These are phyloP conservation scores for Inonotus obliquus DNA, from an alignment of 1,284 basidiomycete species.

Conservation along the genomic window DNA sequence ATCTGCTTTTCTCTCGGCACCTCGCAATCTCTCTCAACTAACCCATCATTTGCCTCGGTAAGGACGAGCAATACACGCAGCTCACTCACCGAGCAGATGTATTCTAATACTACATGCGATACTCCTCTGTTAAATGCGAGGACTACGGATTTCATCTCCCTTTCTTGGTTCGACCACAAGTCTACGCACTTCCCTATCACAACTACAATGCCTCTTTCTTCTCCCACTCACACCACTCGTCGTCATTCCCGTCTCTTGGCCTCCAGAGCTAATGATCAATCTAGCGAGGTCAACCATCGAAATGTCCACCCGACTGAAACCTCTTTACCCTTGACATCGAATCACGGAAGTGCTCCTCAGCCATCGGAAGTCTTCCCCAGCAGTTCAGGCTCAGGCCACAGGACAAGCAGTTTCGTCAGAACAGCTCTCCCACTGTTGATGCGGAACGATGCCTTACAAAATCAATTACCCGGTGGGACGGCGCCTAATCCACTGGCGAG, in stretches of 20 bases:
- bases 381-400: neutral
- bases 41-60: neutral
- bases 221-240: neutral
- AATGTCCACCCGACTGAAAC: too few species aligned
- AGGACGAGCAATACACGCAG: neutral
- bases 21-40: neutral
- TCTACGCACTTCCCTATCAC: neutral
- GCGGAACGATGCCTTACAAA: neutral
- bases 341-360: neutral
- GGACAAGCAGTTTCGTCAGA: neutral
- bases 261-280: neutral
- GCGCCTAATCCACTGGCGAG: slow-evolving; percentile 21
- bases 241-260: neutral
- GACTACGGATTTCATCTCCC: neutral
- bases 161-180: neutral
- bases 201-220: neutral
- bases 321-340: neutral
- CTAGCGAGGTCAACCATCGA: too few species aligned
- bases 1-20: neutral
- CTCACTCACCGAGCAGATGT: neutral
- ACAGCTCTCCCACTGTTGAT: slow-evolving; percentile 6
- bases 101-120: neutral
- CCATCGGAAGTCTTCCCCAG: neutral
- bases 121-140: neutral
- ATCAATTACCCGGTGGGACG: neutral